phyloP scores from a whole-genome alignment of 345 rosid species.

The Brassica nigra region DNA sequence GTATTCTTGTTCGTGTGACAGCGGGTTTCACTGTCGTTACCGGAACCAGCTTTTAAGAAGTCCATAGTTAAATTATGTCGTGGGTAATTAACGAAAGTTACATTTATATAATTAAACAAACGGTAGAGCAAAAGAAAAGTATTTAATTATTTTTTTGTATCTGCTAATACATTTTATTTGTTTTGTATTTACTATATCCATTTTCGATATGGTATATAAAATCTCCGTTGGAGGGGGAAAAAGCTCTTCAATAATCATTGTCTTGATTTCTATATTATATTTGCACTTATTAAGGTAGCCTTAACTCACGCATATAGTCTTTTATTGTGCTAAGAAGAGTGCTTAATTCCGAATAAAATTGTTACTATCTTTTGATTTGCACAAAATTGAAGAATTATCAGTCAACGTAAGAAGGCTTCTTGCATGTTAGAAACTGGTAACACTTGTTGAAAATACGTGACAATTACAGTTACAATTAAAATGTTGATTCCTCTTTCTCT shows the following conservation, averaged over 20 bases:
- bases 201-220: background rate
- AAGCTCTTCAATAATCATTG: background rate
- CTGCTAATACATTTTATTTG: background rate
- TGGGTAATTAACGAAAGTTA: background rate
- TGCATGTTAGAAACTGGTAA: conserved; percentile 37
- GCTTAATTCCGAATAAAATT: background rate
- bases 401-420: conserved; percentile 31
- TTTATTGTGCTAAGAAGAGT: background rate
- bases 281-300: background rate
- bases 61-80: background rate
- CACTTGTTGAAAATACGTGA: conserved; percentile 25
- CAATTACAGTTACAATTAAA: conserved; percentile 25
- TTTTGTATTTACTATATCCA: background rate
- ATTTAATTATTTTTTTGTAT: background rate
- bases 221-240: background rate
- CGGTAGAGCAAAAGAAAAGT: background rate
- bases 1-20: no score
- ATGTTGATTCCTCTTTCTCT: conserved; percentile 15
- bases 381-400: background rate
- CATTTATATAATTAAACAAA: background rate
- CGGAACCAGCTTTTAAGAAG: no score
- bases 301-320: background rate
- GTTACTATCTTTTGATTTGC: background rate
- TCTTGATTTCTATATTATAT: background rate
- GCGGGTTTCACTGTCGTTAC: no score